A percentile compares a stretch with the other conserved stretches of the same genome.
These are phyloP conservation scores for Murraya koenigii DNA, from an alignment of 345 rosid species.

Conservation along the genomic window DNA sequence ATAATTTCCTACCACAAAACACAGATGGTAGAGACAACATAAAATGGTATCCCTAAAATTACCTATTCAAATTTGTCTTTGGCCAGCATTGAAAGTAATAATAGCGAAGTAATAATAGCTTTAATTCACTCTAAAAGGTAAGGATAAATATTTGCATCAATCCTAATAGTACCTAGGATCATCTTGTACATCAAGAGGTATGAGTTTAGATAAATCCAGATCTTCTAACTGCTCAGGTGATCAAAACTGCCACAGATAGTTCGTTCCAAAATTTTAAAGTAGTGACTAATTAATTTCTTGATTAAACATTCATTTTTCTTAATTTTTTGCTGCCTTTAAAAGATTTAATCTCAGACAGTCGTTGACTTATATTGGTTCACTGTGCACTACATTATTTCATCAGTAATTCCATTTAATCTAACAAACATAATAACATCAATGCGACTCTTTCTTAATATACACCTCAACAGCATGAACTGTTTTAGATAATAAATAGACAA, in stretches of 20 bases:
- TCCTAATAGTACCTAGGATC: background rate
- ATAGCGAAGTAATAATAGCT: background rate
- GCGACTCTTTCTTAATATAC: too few relatives aligned
- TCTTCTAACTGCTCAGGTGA: background rate
- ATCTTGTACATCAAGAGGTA: background rate
- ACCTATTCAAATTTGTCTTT: background rate
- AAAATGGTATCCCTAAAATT: background rate
- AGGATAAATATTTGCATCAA: background rate
- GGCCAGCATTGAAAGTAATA: background rate
- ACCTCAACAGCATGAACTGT: background rate
- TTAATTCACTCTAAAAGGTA: background rate
- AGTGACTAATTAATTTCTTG: background rate
- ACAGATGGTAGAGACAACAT: background rate
- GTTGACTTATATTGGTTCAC: background rate
- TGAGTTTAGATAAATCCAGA: background rate
- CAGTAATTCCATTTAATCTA: background rate
- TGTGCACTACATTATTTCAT: background rate
- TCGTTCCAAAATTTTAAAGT: background rate
- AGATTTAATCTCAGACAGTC: background rate
- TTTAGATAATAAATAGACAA: too few relatives aligned
- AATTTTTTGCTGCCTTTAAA: background rate
- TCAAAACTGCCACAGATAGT: background rate
- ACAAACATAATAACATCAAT: background rate
- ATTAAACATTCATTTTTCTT: too few relatives aligned
- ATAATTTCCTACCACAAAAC: background rate